phyloP scores from a whole-genome alignment of 805 yeast genomes.

The Pichia cephalocereana region DNA sequence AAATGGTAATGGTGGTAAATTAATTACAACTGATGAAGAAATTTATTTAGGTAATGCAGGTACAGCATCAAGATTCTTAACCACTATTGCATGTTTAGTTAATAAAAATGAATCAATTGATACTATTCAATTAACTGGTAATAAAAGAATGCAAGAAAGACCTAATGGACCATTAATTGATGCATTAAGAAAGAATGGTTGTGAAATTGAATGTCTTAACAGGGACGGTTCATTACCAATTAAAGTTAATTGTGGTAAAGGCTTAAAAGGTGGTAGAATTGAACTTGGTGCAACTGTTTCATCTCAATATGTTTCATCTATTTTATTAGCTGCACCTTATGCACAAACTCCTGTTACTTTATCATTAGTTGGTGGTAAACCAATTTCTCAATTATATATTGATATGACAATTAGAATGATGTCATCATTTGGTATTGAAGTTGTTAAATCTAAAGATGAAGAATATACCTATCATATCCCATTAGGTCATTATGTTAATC shows the following conservation, averaged over 20 bases:
- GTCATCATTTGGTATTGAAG: constrained; percentile 79
- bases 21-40: constrained; percentile 53
- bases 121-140: constrained; percentile 73
- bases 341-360: constrained; percentile 83
- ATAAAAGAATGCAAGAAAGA: constrained; percentile 93
- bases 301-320: constrained; percentile 93
- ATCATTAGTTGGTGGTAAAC: constrained; percentile 89
- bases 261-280: constrained; percentile 82
- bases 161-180: constrained; percentile 96
- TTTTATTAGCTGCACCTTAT: constrained; percentile 96
- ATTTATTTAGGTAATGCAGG: constrained; percentile 96
- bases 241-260: constrained; percentile 55
- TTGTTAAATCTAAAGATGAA: constrained; percentile 58
- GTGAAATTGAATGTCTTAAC: constrained; percentile 61
- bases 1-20: constrained; percentile 74
- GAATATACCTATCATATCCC: constrained; percentile 88
- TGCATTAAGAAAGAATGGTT: constrained; percentile 76
- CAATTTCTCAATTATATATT: constrained; percentile 89
- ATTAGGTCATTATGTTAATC: constrained; percentile 69
- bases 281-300: constrained; percentile 94
- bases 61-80: constrained; percentile 91
- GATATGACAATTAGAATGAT: constrained; percentile 97
- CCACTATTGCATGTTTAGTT: constrained; percentile 86
- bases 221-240: constrained; percentile 80
- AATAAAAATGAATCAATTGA: constrained; percentile 33